Evolutionary conservation across 306 rosid genomes (phyloP), one percentile per base, ranked within the genome.

Genomic region (Quercus glauca): DNA sequence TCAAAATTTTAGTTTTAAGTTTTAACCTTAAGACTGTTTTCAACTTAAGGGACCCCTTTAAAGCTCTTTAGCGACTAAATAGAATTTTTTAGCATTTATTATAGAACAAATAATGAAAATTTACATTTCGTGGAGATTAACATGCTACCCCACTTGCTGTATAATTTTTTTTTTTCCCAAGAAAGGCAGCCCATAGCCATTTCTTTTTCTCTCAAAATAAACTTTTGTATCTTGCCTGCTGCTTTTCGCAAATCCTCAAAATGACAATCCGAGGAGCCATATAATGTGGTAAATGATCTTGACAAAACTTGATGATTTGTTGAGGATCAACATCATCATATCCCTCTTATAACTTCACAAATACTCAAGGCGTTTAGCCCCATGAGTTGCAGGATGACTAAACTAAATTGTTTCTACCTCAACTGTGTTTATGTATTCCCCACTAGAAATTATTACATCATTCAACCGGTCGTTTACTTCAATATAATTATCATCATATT

Each of bases 281-380:
- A 75, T 79, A 94, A 51, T 26, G 94, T 10, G 98, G 97, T 70
- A 94, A 83, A 15, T 78, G 90, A 33, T 79, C 76, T 73, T 57
- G 73, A 76, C 93, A 92, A 12, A 84, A 92, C 9, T 83, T 79
- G 13, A 90, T 90, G 5, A 92, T 85, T 82, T 92, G 93, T 63
- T 88, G 85, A 49, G 65, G 10, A 37, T 37, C 83, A 20, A 79
- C 82, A 3, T 86, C 86, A 71, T 49, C 82, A 26, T 13, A 45
- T 0, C 90, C 96, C 25, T 86, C 91, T 83, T 90, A 89, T 52
- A 94, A 43, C 84, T 87, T 94, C 78, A 92, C 83, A 84, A 91
- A 92, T 21, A 95, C 97, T 77, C 97, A 94, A 49, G 95, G 93
- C 4, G 97, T 88, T 80, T 92, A 91, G 31, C 97, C 97, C 97